A percentile compares a stretch with the other conserved stretches of the same genome.
Evolutionary conservation across 1,139 yeast species (phyloP).

Genomic region (Yamadazyma mexicana): DNA sequence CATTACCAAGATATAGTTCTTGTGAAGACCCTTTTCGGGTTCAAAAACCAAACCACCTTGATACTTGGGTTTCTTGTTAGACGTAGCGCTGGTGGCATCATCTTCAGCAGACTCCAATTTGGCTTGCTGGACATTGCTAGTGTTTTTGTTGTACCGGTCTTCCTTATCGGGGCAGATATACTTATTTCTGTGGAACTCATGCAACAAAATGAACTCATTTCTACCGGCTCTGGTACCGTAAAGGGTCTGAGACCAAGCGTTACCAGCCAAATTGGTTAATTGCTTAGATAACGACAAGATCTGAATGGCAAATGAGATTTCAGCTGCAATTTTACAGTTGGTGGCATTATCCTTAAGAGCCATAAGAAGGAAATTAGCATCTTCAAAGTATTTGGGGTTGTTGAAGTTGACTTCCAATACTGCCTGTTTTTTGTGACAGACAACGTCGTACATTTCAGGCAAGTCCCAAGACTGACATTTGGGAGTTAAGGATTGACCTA

Average conservation of each 20-base stretch:
- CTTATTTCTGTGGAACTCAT: conserved; percentile 81
- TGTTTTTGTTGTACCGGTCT: conserved; percentile 47
- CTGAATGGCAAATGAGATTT: conserved; percentile 79
- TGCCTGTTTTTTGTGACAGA: conserved; percentile 59
- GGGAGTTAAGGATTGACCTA: conserved; percentile 89
- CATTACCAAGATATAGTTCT: conserved; percentile 88
- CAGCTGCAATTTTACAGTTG: conserved; percentile 73
- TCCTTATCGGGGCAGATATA: conserved; percentile 91
- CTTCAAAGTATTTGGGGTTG: conserved; percentile 65
- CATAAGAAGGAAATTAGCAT: conserved; percentile 64
- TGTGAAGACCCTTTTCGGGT: conserved; percentile 93
- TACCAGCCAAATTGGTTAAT: conserved; percentile 92
- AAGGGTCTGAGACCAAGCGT: conserved; percentile 94
- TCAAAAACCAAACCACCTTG: conserved; percentile 98
- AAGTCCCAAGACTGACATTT: conserved; percentile 98
- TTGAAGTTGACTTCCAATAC: conserved; percentile 75
- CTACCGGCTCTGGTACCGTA: conserved; percentile 97
- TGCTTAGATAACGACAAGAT: conserved; percentile 88
- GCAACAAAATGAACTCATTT: conserved; percentile 89
- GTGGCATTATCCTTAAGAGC: conserved; percentile 69
- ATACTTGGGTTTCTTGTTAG: conserved; percentile 77
- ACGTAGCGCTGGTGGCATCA: conserved; percentile 47
- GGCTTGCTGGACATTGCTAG: conserved; percentile 39
- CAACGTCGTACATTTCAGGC: conserved; percentile 83
- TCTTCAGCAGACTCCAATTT: conserved; percentile 43